phyloP scores from a whole-genome alignment of 768 basidiomycete species.

The Leccinum subtestaceum region DNA sequence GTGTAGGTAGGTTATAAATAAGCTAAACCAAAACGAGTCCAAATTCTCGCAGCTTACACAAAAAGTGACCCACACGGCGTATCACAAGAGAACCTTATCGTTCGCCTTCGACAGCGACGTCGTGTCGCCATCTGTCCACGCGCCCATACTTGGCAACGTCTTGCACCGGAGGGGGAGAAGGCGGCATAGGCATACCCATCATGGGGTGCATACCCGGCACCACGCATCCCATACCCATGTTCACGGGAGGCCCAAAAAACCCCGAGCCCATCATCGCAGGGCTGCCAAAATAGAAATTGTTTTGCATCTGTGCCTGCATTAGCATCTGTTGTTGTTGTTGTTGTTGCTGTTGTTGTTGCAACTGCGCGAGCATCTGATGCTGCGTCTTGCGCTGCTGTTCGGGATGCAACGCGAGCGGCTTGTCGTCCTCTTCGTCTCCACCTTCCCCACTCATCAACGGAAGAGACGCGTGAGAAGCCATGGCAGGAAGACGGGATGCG shows the following conservation, averaged over 20 bases:
- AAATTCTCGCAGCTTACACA: constrained; percentile 8
- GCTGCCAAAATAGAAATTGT: constrained; percentile 67
- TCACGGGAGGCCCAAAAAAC: constrained; percentile 59
- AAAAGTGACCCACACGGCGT: not conserved
- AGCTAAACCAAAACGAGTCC: constrained; percentile 14
- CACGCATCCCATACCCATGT: constrained; percentile 32
- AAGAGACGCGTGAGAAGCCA: constrained; percentile 25
- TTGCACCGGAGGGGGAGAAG: constrained; percentile 60
- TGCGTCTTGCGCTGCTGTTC: constrained; percentile 77
- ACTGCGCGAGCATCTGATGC: constrained; percentile 39
- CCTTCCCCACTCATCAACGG: constrained; percentile 38
- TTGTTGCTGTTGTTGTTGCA: constrained; percentile 40
- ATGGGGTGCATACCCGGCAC: constrained; percentile 42
- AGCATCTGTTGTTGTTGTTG: constrained; percentile 65
- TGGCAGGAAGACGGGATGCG: constrained; percentile 44
- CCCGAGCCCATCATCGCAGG: constrained; percentile 68
- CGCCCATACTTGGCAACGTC: constrained; percentile 66
- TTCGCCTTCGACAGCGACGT: constrained; percentile 72
- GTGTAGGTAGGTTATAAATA: not conserved
- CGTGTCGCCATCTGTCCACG: constrained; percentile 80
- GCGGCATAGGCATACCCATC: constrained; percentile 37
- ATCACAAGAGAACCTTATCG: constrained; percentile 18
- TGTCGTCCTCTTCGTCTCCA: constrained; percentile 63
- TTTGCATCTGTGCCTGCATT: constrained; percentile 76
- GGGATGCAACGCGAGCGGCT: constrained; percentile 69